Percentiles rank a stretch among this genome's conserved stretches.
Conservation (phyloP, 164 flowering plant genomes). For the Piper longum region DNA sequence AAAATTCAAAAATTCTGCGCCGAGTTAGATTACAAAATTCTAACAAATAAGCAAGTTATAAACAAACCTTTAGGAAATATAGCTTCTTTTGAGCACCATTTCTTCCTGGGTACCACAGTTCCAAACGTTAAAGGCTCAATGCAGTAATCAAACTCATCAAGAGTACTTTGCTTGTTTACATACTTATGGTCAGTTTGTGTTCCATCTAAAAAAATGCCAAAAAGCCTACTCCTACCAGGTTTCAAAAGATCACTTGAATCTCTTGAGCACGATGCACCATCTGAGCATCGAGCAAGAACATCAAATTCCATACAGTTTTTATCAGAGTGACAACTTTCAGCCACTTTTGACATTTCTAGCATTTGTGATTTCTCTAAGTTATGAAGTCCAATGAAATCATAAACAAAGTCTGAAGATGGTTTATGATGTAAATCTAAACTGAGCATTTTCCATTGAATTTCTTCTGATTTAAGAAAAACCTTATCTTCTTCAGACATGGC, state of each 20-base stretch:
- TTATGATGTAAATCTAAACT: slow-evolving; percentile 23
- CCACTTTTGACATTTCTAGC: slow-evolving; percentile 6
- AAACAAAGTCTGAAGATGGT: slow-evolving; percentile 13
- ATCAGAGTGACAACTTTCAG: background rate
- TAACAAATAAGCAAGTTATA: background rate
- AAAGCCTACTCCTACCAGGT: slow-evolving; percentile 17
- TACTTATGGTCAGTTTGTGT: background rate
- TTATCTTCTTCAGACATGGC: slow-evolving; percentile 4
- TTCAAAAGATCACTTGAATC: slow-evolving; percentile 5
- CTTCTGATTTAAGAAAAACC: background rate
- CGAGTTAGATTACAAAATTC: background rate
- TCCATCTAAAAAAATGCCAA: slow-evolving; percentile 23
- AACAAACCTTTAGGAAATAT: slow-evolving; percentile 65
- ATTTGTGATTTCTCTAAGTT: slow-evolving; percentile 8
- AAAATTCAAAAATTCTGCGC: background rate
- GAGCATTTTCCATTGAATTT: slow-evolving; percentile 1
- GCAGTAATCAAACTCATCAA: background rate
- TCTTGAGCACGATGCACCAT: slow-evolving; percentile 8
- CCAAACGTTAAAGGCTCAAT: slow-evolving; percentile 50
- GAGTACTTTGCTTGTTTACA: background rate
- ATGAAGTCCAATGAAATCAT: background rate
- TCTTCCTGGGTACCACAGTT: slow-evolving; percentile 30
- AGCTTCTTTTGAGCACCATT: slow-evolving; percentile 44
- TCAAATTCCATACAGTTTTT: slow-evolving; percentile 1
- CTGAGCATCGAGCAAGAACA: background rate